Percentiles rank a stretch among this genome's conserved stretches.
Conservation (phyloP, 2,329 filamentous ascomycete genomes). For the Aspergillus clavatus region DNA sequence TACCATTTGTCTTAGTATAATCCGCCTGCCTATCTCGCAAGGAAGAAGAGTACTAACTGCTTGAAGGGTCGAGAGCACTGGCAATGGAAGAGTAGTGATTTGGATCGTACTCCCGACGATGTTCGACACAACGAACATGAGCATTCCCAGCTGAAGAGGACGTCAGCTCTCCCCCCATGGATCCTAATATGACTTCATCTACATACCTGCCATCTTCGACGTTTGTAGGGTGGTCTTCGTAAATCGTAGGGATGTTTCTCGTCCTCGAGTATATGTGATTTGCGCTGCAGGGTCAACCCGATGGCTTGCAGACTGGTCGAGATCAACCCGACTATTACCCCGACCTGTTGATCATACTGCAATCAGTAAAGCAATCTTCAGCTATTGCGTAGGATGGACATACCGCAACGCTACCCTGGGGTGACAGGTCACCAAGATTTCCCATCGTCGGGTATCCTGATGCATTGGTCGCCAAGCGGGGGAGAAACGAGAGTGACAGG, state of each 20-base stretch:
- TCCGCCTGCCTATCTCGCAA: constrained; percentile 1
- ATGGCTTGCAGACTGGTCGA: constrained; percentile 94
- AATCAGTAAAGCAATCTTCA: constrained; percentile 15
- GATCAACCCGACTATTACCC: constrained; percentile 85
- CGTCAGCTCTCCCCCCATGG: constrained; percentile 20
- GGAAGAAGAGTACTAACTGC: constrained; percentile 49
- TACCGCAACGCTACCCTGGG: constrained; percentile 72
- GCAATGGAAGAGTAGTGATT: constrained; percentile 90
- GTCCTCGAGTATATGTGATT: constrained; percentile 96
- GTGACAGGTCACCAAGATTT: constrained; percentile 69
- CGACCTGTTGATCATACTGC: constrained; percentile 56
- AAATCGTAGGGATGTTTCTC: constrained; percentile 76
- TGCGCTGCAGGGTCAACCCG: constrained; percentile 91
- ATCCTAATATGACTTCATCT: not conserved
- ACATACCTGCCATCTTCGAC: constrained; percentile 79
- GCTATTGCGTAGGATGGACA: constrained; percentile 30
- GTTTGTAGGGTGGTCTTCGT: constrained; percentile 79
- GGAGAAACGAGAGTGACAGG: constrained; percentile 41
- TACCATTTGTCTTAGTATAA: constrained; percentile 24
- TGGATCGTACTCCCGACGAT: constrained; percentile 93
- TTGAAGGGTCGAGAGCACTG: constrained; percentile 90
- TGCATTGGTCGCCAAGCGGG: constrained; percentile 31
- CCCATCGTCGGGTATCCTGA: constrained; percentile 53
- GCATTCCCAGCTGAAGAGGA: constrained; percentile 67
- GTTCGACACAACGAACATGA: constrained; percentile 93